Evolutionary conservation across 768 basidiomycete genomes (phyloP).

Genomic region (Phylloporus sp.): DNA sequence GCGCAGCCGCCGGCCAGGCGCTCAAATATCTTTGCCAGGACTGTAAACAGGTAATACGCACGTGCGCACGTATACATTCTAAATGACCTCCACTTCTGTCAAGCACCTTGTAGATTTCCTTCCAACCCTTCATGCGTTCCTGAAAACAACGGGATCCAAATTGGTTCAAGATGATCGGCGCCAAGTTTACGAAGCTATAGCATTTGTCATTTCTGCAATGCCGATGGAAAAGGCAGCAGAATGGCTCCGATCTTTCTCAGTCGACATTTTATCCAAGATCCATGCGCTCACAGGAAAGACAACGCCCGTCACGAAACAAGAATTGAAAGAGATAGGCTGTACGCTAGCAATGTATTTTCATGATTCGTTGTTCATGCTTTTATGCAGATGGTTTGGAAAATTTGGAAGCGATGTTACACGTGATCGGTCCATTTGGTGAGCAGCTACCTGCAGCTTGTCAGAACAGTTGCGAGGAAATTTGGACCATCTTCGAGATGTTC

Average conservation of each 20-base stretch:
- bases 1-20: slow-evolving; percentile 92
- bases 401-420: slow-evolving; percentile 84
- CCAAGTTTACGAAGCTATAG: slow-evolving; percentile 94
- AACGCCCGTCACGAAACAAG: slow-evolving; percentile 58
- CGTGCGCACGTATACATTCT: slow-evolving; percentile 4
- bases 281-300: slow-evolving; percentile 57
- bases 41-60: slow-evolving; percentile 83
- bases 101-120: slow-evolving; percentile 90
- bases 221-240: slow-evolving; percentile 81
- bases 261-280: slow-evolving; percentile 76
- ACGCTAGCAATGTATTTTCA: slow-evolving; percentile 27
- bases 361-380: slow-evolving; percentile 12
- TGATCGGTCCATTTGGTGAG: slow-evolving; percentile 78
- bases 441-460: slow-evolving; percentile 77
- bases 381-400: slow-evolving; percentile 79
- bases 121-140: slow-evolving; percentile 86
- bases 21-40: slow-evolving; percentile 96
- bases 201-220: slow-evolving; percentile 93
- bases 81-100: not conserved
- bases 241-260: slow-evolving; percentile 79
- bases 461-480: slow-evolving; percentile 73
- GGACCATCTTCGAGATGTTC: slow-evolving; percentile 78
- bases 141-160: slow-evolving; percentile 72
- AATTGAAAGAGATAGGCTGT: slow-evolving; percentile 66
- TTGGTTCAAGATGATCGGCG: slow-evolving; percentile 82